Conservation (phyloP, 805 yeast genomes). For the Candida orba region DNA sequence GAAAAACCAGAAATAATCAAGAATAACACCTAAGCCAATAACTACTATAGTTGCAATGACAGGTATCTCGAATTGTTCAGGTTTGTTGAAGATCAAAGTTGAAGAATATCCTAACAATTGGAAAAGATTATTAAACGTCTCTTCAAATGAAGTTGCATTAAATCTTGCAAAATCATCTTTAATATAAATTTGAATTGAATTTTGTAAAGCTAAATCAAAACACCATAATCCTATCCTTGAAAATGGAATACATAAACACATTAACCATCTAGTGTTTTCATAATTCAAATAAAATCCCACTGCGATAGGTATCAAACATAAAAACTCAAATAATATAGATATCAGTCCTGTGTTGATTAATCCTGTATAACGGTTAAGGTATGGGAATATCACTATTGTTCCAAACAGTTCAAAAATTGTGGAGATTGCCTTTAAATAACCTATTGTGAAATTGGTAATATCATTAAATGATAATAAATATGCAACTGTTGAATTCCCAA, state of each 20-base stretch:
- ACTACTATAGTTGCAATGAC: slow-evolving; percentile 15
- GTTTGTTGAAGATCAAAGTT: slow-evolving; percentile 25
- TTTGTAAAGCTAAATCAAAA: slow-evolving; percentile 30
- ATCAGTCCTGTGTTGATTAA: slow-evolving; percentile 26
- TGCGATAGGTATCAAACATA: slow-evolving; percentile 23
- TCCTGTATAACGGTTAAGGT: slow-evolving; percentile 18
- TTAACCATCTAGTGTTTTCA: slow-evolving; percentile 14
- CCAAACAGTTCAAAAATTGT: slow-evolving; percentile 27
- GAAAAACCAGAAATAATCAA: slow-evolving; percentile 7
- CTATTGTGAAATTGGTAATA: slow-evolving; percentile 24
- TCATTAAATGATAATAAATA: slow-evolving; percentile 27
- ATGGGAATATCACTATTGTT: slow-evolving; percentile 28
- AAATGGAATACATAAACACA: slow-evolving; percentile 22
- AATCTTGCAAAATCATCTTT: slow-evolving; percentile 25
- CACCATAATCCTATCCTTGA: slow-evolving; percentile 37
- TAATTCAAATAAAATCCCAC: slow-evolving; percentile 11
- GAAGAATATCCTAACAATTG: slow-evolving; percentile 23
- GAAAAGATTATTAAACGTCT: slow-evolving; percentile 26
- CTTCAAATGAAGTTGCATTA: slow-evolving; percentile 28
- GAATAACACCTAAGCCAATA: slow-evolving; percentile 5
- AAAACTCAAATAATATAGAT: slow-evolving; percentile 26
- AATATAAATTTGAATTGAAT: slow-evolving; percentile 28
- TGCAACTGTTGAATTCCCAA: slow-evolving; percentile 31
- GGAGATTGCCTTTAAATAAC: slow-evolving; percentile 27
- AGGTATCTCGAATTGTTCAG: slow-evolving; percentile 25